A percentile compares a stretch with the other conserved stretches of the same genome.
Conservation (phyloP, 208 protist genomes). For the Trypanosoma cruzi region DNA sequence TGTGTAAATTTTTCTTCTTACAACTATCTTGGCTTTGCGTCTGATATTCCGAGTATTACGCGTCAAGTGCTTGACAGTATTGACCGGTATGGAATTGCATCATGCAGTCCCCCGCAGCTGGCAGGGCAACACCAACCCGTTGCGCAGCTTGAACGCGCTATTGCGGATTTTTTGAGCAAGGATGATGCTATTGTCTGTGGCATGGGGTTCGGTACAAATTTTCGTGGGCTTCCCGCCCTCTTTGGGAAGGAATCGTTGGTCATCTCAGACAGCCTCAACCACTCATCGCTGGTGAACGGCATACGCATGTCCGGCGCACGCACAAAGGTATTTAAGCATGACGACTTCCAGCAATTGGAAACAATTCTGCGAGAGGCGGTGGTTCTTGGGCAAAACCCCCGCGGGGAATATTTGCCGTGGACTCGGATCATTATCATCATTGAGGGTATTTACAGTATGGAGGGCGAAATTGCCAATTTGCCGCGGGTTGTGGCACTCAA, state of each 20-base stretch:
- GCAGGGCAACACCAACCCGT: constrained; percentile 61
- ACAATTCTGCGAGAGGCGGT: constrained; percentile 83
- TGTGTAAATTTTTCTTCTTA: constrained; percentile 97
- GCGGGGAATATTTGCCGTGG: constrained; percentile 79
- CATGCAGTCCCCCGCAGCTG: constrained; percentile 68
- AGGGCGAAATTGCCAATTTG: constrained; percentile 97
- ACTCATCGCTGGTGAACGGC: constrained; percentile 98
- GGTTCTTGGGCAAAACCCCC: constrained; percentile 87
- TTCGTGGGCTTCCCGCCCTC: constrained; percentile 87
- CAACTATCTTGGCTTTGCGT: constrained; percentile 99
- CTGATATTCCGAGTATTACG: constrained; percentile 87
- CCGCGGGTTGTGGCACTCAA: constrained; percentile 94
- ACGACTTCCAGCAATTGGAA: constrained; percentile 95
- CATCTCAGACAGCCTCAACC: constrained; percentile 96
- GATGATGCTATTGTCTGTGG: constrained; percentile 96
- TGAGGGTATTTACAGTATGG: constrained; percentile 99
- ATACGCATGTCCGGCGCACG: constrained; percentile 87
- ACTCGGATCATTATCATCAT: constrained; percentile 94
- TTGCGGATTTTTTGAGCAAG: constrained; percentile 94
- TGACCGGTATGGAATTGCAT: constrained; percentile 77
- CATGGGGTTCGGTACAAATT: constrained; percentile 94
- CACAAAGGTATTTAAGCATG: constrained; percentile 95
- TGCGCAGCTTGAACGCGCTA: constrained; percentile 86
- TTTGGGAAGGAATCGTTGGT: constrained; percentile 95
- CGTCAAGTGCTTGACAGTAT: constrained; percentile 81